A percentile compares a stretch with the other conserved stretches of the same genome.
phyloP scores from a whole-genome alignment of 1,284 basidiomycete genomes.

The Rhodotorula sp. region DNA sequence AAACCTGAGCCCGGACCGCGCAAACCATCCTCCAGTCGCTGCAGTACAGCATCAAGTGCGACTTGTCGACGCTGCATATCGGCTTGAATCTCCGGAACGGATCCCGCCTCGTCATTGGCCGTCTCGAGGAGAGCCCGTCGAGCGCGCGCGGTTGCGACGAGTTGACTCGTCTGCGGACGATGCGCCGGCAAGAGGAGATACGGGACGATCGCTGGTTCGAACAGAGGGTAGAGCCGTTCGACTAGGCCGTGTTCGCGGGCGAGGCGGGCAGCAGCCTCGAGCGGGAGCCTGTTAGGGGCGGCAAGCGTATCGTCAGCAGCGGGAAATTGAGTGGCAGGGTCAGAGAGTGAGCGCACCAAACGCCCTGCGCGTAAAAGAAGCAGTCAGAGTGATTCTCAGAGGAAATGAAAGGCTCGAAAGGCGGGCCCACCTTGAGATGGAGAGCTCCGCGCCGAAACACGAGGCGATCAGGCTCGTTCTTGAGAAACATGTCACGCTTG shows the following conservation, averaged over 20 bases:
- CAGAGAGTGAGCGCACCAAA: conserved; percentile 2
- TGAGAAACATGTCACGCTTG: conserved; percentile 41
- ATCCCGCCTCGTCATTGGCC: neutral
- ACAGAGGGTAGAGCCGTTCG: conserved; percentile 22
- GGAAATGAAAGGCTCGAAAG: too few relatives aligned
- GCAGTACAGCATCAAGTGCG: neutral
- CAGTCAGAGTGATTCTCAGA: too few relatives aligned
- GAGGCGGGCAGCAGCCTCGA: conserved; percentile 13
- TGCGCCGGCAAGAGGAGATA: conserved; percentile 17
- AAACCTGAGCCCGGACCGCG: too few relatives aligned
- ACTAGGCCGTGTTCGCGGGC: neutral
- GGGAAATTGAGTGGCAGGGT: neutral
- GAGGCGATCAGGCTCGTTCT: conserved; percentile 31
- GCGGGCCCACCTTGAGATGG: conserved; percentile 34
- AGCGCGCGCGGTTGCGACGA: conserved; percentile 22
- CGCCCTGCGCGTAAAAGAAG: conserved; percentile 2
- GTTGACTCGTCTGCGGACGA: conserved; percentile 14
- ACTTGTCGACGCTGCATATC: too few relatives aligned
- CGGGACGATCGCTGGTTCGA: conserved; percentile 10
- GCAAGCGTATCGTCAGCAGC: too few relatives aligned
- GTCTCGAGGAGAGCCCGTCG: neutral
- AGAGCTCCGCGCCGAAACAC: conserved; percentile 39
- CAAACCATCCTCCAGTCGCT: too few relatives aligned
- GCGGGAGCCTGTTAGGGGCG: conserved; percentile 16
- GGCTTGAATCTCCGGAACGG: too few relatives aligned